Base-by-base conservation (phyloP, 352 stramenopile species). In the Proteromonas lacertae region DNA sequence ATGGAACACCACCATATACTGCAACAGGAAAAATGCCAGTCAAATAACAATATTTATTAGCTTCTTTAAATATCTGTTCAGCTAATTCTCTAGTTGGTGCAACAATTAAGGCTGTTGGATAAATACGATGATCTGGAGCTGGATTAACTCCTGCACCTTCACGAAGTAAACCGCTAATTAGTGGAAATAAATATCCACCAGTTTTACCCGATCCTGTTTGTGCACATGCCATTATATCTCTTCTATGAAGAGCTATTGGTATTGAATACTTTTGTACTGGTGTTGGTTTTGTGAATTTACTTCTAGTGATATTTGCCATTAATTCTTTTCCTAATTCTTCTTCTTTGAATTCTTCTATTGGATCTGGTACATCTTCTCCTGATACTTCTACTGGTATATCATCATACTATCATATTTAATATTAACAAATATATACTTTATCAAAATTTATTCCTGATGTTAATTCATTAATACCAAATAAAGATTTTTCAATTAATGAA, bases 201-300 rank as follows among this genome's bases (percentile, higher is more conserved):
- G 77, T 93, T 59, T 92, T 92, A 29, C 78, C 87, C 25, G 68
- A 91, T 46, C 84, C 84, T 28, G 87, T 99, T 59, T 97, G 87
- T 13, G 87, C 69, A 65, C 80, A 96, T 4, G 83, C 84, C 83
- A 99, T 96, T 47, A 99, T 70, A 53, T 99, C 87, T 36, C 79
- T 69, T 36, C 75, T 76, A 2, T 55, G 57, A 16, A 70, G 55
- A 17, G 62, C 69, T 48, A 98, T 94, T 28, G 84, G 82, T 39
- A 96, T 89, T 38, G 70, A 90, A 61, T 94, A 95, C 60, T 94
- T 96, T 49, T 99, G 87, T 23, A 99, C 82, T 3, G 87, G 87
- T 22, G 87, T 99, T 17, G 87, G 86, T 48, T 79, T 89, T 29
- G 37, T 47, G 65, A 95, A 99, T 47, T 80, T 70, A 57, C 66